Percentiles rank a stretch among this genome's conserved stretches.
These are phyloP conservation scores for Allantophomopsis cytisporea DNA, from an alignment of 2,329 filamentous ascomycete genomes.

Conservation along the genomic window DNA sequence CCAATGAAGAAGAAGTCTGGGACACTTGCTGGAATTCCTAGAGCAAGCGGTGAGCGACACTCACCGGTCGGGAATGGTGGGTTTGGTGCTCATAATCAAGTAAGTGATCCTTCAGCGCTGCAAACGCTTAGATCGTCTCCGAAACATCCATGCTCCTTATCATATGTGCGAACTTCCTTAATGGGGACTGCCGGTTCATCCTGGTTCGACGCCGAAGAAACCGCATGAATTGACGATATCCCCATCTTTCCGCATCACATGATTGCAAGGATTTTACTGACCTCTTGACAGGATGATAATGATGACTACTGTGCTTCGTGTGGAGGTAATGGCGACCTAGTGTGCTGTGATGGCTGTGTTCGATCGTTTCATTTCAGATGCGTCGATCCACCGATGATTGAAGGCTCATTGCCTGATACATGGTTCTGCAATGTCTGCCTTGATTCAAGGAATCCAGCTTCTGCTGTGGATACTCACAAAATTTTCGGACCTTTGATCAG, in stretches of 20 bases:
- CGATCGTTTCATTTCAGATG: constrained; percentile 85
- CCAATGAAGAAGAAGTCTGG: constrained; percentile 63
- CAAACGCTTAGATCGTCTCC: no score
- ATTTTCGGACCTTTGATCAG: constrained; percentile 51
- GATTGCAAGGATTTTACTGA: no score
- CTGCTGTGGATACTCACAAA: constrained; percentile 27
- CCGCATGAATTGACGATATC: no score
- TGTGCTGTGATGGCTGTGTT: constrained; percentile 89
- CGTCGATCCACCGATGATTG: constrained; percentile 59
- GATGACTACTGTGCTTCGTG: constrained; percentile 86
- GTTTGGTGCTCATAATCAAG: constrained; percentile 28
- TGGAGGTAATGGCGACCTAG: constrained; percentile 66
- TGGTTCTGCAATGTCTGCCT: constrained; percentile 77
- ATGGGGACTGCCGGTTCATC: no score
- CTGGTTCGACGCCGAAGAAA: no score
- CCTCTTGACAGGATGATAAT: constrained; percentile 47
- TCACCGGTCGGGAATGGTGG: constrained; percentile 39
- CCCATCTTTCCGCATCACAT: no score
- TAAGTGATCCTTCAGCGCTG: constrained; percentile 21
- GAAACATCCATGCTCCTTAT: constrained; percentile 3
- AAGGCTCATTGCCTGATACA: constrained; percentile 52
- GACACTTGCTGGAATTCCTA: constrained; percentile 54
- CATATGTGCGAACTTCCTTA: not conserved
- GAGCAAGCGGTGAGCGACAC: constrained; percentile 48
- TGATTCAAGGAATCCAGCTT: constrained; percentile 28